A percentile compares a stretch with the other conserved stretches of the same genome.
These are phyloP conservation scores for Coniella lustricola DNA, from an alignment of 2,329 filamentous ascomycete genomes.

Conservation along the genomic window DNA sequence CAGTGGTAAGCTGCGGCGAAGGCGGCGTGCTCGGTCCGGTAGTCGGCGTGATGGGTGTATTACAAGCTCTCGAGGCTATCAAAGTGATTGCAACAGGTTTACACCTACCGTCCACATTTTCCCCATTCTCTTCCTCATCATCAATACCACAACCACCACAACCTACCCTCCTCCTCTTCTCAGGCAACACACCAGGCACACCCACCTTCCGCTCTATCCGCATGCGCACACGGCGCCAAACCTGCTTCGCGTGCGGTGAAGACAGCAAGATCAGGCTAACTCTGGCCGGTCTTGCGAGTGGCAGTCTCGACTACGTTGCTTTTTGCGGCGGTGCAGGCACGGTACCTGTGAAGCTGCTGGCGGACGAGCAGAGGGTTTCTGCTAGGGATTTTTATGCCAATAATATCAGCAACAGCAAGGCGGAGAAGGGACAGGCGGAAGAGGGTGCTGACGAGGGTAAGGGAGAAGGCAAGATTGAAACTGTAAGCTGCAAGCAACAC, in stretches of 20 bases:
- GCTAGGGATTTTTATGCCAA: conserved; percentile 46
- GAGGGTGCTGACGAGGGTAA: not conserved
- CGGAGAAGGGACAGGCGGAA: not conserved
- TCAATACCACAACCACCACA: conserved; percentile 17
- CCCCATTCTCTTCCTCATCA: not conserved
- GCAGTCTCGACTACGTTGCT: conserved; percentile 72
- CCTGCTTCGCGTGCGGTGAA: conserved; percentile 71
- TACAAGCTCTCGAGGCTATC: conserved; percentile 85
- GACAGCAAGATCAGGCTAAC: conserved; percentile 49
- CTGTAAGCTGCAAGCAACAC: too few species aligned
- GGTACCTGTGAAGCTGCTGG: conserved; percentile 51
- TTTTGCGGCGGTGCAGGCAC: conserved; percentile 64
- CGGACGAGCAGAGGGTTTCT: conserved; percentile 59
- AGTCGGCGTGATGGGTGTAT: conserved; percentile 84
- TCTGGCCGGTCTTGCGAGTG: conserved; percentile 51
- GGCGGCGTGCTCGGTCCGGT: conserved; percentile 89
- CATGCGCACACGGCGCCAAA: conserved; percentile 59
- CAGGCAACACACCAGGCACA: conserved; percentile 25
- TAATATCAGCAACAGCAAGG: conserved; percentile 14
- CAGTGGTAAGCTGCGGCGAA: conserved; percentile 80
- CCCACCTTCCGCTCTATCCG: conserved; percentile 63
- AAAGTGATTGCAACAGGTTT: conserved; percentile 58
- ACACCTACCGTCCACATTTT: conserved; percentile 14
- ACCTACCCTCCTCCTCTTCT: conserved; percentile 40
- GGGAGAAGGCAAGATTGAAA: conserved; percentile 11